Evolutionary conservation across 257 asterid species (phyloP).

Genomic region (Nicotiana knightiana): DNA sequence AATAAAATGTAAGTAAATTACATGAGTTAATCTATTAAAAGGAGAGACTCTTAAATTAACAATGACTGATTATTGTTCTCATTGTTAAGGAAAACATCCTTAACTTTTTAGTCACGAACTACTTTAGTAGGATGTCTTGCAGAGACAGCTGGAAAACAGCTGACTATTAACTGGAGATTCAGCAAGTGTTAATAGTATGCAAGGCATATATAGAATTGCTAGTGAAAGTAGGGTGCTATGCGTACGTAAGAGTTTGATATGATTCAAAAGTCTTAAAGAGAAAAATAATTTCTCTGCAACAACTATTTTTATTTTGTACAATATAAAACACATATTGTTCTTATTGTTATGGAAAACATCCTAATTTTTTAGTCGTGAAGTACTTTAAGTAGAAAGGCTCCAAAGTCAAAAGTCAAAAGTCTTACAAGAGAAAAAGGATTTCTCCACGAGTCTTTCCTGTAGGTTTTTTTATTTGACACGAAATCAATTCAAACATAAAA

Average conservation of each 20-base stretch:
- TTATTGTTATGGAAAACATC: neutral
- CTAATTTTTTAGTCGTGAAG: neutral
- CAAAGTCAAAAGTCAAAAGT: neutral
- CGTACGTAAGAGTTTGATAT: neutral
- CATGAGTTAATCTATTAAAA: neutral
- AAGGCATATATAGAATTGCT: neutral
- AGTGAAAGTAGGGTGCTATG: neutral
- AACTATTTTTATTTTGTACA: neutral
- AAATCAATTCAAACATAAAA: neutral
- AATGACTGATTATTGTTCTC: neutral
- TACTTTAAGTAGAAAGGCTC: neutral
- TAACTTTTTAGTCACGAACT: neutral
- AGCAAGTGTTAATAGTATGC: neutral
- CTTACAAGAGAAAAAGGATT: neutral
- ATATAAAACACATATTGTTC: neutral
- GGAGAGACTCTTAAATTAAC: neutral
- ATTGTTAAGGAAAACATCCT: neutral
- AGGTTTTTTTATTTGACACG: neutral
- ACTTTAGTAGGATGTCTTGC: neutral
- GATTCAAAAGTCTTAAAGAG: neutral
- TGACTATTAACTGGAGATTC: neutral
- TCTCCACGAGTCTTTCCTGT: neutral
- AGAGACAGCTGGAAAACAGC: conserved; percentile 1
- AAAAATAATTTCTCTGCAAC: neutral
- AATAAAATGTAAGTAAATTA: neutral